Base-by-base conservation (phyloP, 2,329 filamentous ascomycete species). In the Ramichloridium luteum region DNA sequence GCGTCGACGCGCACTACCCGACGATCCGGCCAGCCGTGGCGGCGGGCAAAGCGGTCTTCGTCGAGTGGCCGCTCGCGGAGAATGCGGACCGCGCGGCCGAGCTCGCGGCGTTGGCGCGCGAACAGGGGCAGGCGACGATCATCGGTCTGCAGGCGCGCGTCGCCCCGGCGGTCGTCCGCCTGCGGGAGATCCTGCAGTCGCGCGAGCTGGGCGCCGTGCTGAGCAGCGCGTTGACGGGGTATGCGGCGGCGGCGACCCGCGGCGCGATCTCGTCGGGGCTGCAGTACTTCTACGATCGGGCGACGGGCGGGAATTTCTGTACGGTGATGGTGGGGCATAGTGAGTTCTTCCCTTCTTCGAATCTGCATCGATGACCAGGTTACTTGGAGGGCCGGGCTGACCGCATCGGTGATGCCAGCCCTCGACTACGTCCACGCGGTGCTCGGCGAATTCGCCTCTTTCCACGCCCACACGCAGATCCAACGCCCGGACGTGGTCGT, bases 41-140 rank as follows among this genome's bases (percentile, higher is more conserved):
- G n/a, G n/a, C 61, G 3, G 57, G 59, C 13, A 69, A 70, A 44
- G 53, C 62, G 26, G 56, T 65, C 9, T 69, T 62, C 34, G 56
- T n/a, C n/a, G 66, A 70, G 41, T 67, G 65, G 64, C 66, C 63
- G 3, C 50, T 67, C 1, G 64, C 54, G 67, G n/a, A n/a, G n/a
- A n/a, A n/a, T n/a, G n/a, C n/a, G n/a, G n/a, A n/a, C n/a, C n/a
- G n/a, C 36, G 56, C 63, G 1, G 53, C 60, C 27, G 60, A 66
- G 38, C 47, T 71, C 13, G 44, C 52, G 1, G 43, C 45, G 1
- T 36, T 67, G 6, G 64, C 64, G 0, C 50, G 56, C 27, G 32
- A 48, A 13, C 59, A 58, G 16, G 54, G 56, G 1, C 52, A 61
- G 8, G 55, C 51, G 28, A 70, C 62, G 0, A 50, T 65, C 14